A percentile compares a stretch with the other conserved stretches of the same genome.
Evolutionary conservation across 257 asterid genomes (phyloP).

Genomic region (Anisodus tanguticus): DNA sequence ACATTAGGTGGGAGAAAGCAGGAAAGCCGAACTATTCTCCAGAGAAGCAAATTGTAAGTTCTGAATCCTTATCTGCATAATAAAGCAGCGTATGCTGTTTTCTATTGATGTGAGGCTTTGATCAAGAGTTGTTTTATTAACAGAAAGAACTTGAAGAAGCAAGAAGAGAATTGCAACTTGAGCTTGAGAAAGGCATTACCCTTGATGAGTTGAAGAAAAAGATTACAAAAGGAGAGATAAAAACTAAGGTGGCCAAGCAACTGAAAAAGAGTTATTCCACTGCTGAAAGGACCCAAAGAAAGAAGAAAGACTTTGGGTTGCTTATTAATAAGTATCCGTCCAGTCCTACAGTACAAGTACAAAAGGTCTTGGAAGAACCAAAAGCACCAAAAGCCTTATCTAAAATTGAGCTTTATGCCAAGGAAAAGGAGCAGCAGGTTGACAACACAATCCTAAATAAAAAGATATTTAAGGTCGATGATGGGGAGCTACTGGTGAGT

Average conservation of each 20-base stretch:
- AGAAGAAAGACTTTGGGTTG: constrained; percentile 72
- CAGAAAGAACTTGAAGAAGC: constrained; percentile 95
- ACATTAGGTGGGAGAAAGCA: constrained; percentile 85
- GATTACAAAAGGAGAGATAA: constrained; percentile 67
- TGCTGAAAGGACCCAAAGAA: constrained; percentile 73
- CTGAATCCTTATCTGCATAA: constrained; percentile 29
- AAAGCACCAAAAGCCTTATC: constrained; percentile 58
- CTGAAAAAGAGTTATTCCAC: constrained; percentile 41
- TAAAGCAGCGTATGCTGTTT: constrained; percentile 3
- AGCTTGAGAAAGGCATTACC: constrained; percentile 72
- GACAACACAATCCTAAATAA: constrained; percentile 59
- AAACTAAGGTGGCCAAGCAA: constrained; percentile 67
- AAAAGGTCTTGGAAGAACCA: constrained; percentile 50
- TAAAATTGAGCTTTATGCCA: constrained; percentile 54
- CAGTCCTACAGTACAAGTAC: constrained; percentile 41
- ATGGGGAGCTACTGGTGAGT: constrained; percentile 81
- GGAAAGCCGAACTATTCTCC: constrained; percentile 86
- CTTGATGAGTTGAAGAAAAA: constrained; percentile 63
- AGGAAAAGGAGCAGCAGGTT: constrained; percentile 59
- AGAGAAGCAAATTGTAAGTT: constrained; percentile 73
- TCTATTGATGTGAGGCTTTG: constrained; percentile 24
- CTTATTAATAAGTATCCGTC: constrained; percentile 63
- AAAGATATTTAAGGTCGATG: constrained; percentile 60
- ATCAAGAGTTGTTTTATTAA: constrained; percentile 37
- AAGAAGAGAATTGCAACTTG: constrained; percentile 75